phyloP scores from a whole-genome alignment of 768 basidiomycete genomes.

The Hebeloma cylindrosporum region DNA sequence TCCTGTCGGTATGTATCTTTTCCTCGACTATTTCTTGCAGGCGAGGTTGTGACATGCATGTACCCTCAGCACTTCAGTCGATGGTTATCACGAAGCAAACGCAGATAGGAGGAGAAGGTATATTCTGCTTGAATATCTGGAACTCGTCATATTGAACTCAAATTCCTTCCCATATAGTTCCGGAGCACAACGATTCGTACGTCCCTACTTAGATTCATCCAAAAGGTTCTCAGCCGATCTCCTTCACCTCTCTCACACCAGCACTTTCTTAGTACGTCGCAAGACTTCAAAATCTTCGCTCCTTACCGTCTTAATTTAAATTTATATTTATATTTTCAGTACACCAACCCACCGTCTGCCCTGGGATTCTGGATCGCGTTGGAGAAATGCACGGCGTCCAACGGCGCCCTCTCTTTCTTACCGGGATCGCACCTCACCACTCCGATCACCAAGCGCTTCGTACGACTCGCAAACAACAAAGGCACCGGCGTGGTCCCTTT shows the following conservation, averaged over 20 bases:
- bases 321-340: slow-evolving; percentile 43
- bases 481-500: slow-evolving; percentile 87
- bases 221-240: slow-evolving; percentile 2
- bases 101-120: slow-evolving; percentile 90
- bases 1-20: slow-evolving; percentile 64
- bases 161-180: slow-evolving; percentile 48
- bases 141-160: background rate
- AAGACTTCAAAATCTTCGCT: no score
- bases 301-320: no score
- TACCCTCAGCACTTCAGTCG: slow-evolving; percentile 72
- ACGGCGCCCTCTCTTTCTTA: slow-evolving; percentile 86
- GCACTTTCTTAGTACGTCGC: slow-evolving; percentile 72
- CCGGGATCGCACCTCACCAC: slow-evolving; percentile 85
- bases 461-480: slow-evolving; percentile 62
- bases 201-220: slow-evolving; percentile 27
- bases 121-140: slow-evolving; percentile 10
- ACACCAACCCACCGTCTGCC: slow-evolving; percentile 88
- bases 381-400: slow-evolving; percentile 78
- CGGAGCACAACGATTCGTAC: slow-evolving; percentile 92
- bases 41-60: background rate
- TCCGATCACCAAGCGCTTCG: slow-evolving; percentile 80
- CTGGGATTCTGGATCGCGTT: slow-evolving; percentile 97
- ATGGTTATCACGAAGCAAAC: slow-evolving; percentile 98
- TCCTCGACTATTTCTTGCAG: background rate
- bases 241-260: slow-evolving; percentile 27